Evolutionary conservation across 305 asterid genomes (phyloP).

Genomic region (Plantago coronopus): DNA sequence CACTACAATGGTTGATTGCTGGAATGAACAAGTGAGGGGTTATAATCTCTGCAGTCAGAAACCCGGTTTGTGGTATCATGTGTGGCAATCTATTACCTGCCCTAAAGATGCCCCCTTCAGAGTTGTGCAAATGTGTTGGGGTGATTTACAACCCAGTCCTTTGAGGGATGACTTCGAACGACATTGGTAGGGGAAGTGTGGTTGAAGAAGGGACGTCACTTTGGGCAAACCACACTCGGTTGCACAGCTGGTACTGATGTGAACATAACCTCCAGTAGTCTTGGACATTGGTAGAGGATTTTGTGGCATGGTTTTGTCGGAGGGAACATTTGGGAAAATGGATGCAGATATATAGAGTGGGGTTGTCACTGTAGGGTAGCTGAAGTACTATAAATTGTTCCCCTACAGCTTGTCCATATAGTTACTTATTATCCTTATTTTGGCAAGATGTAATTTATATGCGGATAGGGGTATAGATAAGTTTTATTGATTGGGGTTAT

Average conservation of each 20-base stretch:
- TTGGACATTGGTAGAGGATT: slow-evolving; percentile 29
- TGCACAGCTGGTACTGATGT: slow-evolving; percentile 37
- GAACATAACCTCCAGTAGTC: slow-evolving; percentile 34
- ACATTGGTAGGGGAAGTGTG: slow-evolving; percentile 26
- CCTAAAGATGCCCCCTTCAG: slow-evolving; percentile 33
- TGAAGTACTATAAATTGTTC: slow-evolving; percentile 21
- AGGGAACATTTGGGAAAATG: slow-evolving; percentile 36
- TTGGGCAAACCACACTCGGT: slow-evolving; percentile 31
- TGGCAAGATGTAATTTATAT: slow-evolving; percentile 41
- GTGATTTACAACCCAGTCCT: slow-evolving; percentile 25
- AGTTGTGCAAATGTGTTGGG: slow-evolving; percentile 31
- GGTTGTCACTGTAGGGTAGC: slow-evolving; percentile 25
- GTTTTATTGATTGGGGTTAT: slow-evolving; percentile 2
- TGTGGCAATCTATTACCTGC: slow-evolving; percentile 32
- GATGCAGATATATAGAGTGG: slow-evolving; percentile 22
- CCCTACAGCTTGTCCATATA: slow-evolving; percentile 31
- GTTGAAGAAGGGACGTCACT: slow-evolving; percentile 15
- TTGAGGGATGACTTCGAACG: slow-evolving; percentile 27
- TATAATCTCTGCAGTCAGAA: slow-evolving; percentile 46
- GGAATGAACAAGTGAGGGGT: slow-evolving; percentile 27
- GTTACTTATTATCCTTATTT: slow-evolving; percentile 25
- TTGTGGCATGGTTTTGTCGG: slow-evolving; percentile 33
- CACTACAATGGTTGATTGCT: slow-evolving; percentile 69
- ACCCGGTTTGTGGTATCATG: slow-evolving; percentile 50
- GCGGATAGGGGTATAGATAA: slow-evolving; percentile 4